phyloP scores from a whole-genome alignment of 768 basidiomycete genomes.

The Lanmaoa rubissima region DNA sequence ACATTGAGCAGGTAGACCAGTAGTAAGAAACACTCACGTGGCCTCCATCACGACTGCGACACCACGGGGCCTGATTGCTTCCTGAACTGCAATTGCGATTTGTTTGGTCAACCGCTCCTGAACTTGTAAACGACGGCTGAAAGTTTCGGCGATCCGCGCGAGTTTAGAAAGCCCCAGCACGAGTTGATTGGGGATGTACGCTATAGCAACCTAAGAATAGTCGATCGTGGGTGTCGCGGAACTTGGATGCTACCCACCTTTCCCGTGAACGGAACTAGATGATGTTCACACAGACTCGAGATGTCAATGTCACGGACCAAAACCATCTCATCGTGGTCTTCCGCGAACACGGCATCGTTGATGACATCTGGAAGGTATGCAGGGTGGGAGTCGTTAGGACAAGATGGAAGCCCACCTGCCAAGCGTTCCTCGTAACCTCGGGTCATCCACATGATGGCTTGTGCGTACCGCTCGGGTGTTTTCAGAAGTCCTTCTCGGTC shows the following conservation, averaged over 20 bases:
- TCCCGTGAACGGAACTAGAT: slow-evolving; percentile 96
- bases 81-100: slow-evolving; percentile 96
- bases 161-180: slow-evolving; percentile 96
- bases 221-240: slow-evolving; percentile 21
- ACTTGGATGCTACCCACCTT: slow-evolving; percentile 57
- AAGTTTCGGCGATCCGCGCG: slow-evolving; percentile 95
- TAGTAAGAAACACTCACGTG: slow-evolving; percentile 58
- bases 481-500: slow-evolving; percentile 87
- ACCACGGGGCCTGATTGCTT: slow-evolving; percentile 95
- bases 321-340: slow-evolving; percentile 99
- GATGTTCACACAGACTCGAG: slow-evolving; percentile 97
- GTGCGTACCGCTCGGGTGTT: slow-evolving; percentile 94
- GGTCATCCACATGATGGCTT: slow-evolving; percentile 99
- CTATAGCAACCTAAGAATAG: slow-evolving; percentile 82
- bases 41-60: slow-evolving; percentile 99
- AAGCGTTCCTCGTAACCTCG: slow-evolving; percentile 96
- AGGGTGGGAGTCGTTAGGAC: slow-evolving; percentile 10
- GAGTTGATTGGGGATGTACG: slow-evolving; percentile 92
- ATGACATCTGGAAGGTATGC: slow-evolving; percentile 73
- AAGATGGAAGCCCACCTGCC: slow-evolving; percentile 53
- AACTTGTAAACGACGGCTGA: slow-evolving; percentile 92
- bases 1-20: slow-evolving; percentile 9
- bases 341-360: slow-evolving; percentile 96
- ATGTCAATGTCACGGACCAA: slow-evolving; percentile 97
- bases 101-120: slow-evolving; percentile 98